A percentile compares a stretch with the other conserved stretches of the same genome.
Evolutionary conservation across 305 asterid species (phyloP).

Genomic region (Solanum hybrid): DNA sequence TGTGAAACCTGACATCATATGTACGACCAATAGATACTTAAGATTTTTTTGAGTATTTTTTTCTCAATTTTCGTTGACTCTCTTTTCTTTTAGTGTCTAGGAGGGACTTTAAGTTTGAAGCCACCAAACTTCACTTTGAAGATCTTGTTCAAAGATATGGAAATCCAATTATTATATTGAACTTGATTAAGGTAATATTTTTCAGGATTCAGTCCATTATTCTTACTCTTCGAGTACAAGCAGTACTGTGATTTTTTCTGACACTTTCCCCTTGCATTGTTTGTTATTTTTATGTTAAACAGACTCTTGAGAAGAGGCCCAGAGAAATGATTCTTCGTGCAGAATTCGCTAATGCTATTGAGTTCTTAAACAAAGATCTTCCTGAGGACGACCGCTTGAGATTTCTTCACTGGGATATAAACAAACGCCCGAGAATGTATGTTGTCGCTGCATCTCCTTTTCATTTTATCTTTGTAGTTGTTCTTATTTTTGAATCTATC

Average conservation of each 20-base stretch:
- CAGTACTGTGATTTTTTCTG: neutral
- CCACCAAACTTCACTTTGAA: constrained; percentile 87
- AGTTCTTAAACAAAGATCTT: constrained; percentile 57
- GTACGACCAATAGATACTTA: constrained; percentile 33
- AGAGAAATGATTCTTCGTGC: constrained; percentile 70
- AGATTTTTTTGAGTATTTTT: neutral
- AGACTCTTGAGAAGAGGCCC: constrained; percentile 90
- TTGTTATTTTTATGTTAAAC: constrained; percentile 11
- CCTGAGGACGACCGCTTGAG: constrained; percentile 48
- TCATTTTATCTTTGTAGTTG: neutral
- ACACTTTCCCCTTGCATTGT: neutral
- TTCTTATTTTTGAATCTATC: neutral
- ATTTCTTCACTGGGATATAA: constrained; percentile 92
- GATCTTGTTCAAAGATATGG: constrained; percentile 84
- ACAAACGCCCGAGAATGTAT: constrained; percentile 64
- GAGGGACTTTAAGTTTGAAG: constrained; percentile 63
- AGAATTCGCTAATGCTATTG: constrained; percentile 78
- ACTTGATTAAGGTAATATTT: constrained; percentile 74
- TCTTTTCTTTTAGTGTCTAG: constrained; percentile 45
- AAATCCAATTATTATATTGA: constrained; percentile 74
- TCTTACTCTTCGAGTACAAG: neutral
- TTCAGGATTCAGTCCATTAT: neutral
- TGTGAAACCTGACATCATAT: constrained; percentile 72
- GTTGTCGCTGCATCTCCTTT: neutral
- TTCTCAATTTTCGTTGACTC: neutral